A percentile compares a stretch with the other conserved stretches of the same genome.
Conservation (phyloP, 1,139 yeast species). For the Magnusiomyces sp. region DNA sequence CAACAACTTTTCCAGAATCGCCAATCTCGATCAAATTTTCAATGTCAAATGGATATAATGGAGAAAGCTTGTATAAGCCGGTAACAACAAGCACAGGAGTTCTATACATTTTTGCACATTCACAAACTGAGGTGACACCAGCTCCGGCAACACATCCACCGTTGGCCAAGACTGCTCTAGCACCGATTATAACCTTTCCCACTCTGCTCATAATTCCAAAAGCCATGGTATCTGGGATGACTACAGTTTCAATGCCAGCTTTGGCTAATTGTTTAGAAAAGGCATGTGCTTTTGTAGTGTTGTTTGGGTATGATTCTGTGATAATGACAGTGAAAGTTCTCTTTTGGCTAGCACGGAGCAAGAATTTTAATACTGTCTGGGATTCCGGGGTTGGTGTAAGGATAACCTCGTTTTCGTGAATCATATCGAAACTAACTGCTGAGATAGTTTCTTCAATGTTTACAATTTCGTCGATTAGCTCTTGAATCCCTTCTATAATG, state of each 20-base stretch:
- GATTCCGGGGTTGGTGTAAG: slow-evolving; percentile 93
- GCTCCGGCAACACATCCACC: slow-evolving; percentile 90
- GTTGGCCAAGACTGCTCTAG: slow-evolving; percentile 86
- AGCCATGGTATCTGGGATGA: slow-evolving; percentile 87
- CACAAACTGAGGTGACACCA: slow-evolving; percentile 90
- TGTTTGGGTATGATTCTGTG: slow-evolving; percentile 89
- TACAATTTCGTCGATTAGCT: slow-evolving; percentile 82
- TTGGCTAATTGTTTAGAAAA: slow-evolving; percentile 75
- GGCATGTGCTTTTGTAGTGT: slow-evolving; percentile 60
- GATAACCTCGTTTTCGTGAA: slow-evolving; percentile 88
- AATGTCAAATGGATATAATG: slow-evolving; percentile 86
- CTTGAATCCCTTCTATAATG: slow-evolving; percentile 89
- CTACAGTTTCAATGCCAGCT: slow-evolving; percentile 80
- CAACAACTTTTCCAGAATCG: slow-evolving; percentile 75
- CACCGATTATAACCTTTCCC: slow-evolving; percentile 89
- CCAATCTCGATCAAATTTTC: slow-evolving; percentile 90
- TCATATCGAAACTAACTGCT: slow-evolving; percentile 81
- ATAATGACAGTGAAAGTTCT: slow-evolving; percentile 88
- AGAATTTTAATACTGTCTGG: slow-evolving; percentile 76
- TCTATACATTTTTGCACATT: slow-evolving; percentile 88
- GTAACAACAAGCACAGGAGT: slow-evolving; percentile 96
- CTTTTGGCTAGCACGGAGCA: slow-evolving; percentile 79
- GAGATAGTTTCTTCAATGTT: slow-evolving; percentile 88
- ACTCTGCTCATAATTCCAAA: slow-evolving; percentile 97
- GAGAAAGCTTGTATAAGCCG: slow-evolving; percentile 87